These are phyloP conservation scores for Dipteronia sinensis DNA, from an alignment of 345 rosid genomes.

Conservation along the genomic window DNA sequence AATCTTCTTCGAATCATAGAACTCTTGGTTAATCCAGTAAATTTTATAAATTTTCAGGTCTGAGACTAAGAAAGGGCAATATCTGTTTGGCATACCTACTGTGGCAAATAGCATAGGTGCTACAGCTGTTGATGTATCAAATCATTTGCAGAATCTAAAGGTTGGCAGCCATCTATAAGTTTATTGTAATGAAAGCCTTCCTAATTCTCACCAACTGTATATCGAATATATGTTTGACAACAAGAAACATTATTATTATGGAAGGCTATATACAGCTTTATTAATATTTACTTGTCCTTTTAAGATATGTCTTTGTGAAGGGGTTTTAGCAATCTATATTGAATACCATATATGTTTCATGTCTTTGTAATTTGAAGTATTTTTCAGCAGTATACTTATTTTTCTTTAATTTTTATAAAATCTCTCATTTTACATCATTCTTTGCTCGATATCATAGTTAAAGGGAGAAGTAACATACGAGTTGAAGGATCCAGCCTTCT, in stretches of 20 bases:
- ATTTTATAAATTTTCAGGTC: conserved; percentile 49
- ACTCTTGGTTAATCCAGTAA: conserved; percentile 5
- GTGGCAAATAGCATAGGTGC: conserved; percentile 59
- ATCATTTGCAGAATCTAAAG: conserved; percentile 74
- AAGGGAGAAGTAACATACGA: conserved; percentile 88
- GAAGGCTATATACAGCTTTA: not conserved
- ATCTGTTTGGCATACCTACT: conserved; percentile 65
- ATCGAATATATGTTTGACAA: not conserved
- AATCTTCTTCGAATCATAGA: conserved; percentile 10
- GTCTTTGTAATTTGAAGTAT: not conserved
- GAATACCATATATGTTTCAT: not conserved
- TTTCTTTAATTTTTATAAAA: not conserved
- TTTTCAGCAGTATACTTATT: not conserved
- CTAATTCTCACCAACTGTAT: not conserved
- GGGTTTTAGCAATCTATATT: not conserved
- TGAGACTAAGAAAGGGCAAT: conserved; percentile 67
- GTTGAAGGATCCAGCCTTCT: conserved; percentile 76
- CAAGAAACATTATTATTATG: not conserved
- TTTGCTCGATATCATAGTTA: conserved; percentile 44
- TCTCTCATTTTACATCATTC: conserved; percentile 18
- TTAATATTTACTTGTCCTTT: not conserved
- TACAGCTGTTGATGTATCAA: conserved; percentile 56
- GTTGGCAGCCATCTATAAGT: conserved; percentile 32
- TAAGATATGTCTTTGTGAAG: not conserved
- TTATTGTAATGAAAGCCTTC: not conserved